Conservation (phyloP, 495 filamentous ascomycete species). For the Hamigera avellanea region DNA sequence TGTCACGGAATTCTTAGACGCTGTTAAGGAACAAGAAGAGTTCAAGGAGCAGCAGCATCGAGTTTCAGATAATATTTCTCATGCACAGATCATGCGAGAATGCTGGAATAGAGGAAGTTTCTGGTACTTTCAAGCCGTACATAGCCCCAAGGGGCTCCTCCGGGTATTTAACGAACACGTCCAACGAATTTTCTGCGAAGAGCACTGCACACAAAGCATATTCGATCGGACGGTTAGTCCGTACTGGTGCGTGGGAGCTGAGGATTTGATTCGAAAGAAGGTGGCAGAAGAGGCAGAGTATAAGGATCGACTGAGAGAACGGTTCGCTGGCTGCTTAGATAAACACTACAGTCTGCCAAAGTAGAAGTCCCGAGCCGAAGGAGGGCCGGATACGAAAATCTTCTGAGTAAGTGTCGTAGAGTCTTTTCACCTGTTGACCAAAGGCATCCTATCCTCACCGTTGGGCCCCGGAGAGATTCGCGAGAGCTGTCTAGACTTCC, state of each 20-base stretch:
- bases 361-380: too few species aligned
- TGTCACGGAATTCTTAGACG: constrained; percentile 5
- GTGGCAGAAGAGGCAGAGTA: constrained; percentile 7
- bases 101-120: constrained; percentile 7
- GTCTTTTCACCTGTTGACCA: too few species aligned
- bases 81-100: constrained; percentile 1
- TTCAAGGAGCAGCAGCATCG: not conserved
- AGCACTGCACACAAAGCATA: constrained; percentile 2
- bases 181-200: constrained; percentile 6
- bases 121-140: constrained; percentile 9
- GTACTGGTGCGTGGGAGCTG: constrained; percentile 8
- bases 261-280: constrained; percentile 6
- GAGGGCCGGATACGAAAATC: too few species aligned
- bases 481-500: too few species aligned
- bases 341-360: too few species aligned
- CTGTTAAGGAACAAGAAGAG: constrained; percentile 8
- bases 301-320: constrained; percentile 3
- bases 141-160: constrained; percentile 10
- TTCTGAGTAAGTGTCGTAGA: too few species aligned
- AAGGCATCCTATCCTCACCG: too few species aligned
- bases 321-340: too few species aligned
- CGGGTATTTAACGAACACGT: constrained; percentile 11
- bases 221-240: constrained; percentile 5
- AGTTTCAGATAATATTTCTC: not conserved
- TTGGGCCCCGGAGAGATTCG: too few species aligned